phyloP scores from a whole-genome alignment of 768 basidiomycete species.

The Antrodiella citrinella region DNA sequence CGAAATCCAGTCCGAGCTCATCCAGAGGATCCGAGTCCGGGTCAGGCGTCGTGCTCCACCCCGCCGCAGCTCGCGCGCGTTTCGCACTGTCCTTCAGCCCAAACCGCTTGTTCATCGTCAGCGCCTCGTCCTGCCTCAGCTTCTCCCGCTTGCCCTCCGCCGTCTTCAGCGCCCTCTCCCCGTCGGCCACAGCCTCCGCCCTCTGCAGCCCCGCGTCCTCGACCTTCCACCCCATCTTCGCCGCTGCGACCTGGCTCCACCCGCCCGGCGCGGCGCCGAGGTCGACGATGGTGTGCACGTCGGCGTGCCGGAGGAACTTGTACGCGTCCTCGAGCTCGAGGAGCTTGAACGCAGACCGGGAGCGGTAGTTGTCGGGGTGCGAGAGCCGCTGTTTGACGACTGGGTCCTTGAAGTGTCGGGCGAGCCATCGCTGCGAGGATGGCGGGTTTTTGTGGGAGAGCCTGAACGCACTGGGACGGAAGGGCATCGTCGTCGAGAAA shows the following conservation, averaged over 20 bases:
- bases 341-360: slow-evolving; percentile 90
- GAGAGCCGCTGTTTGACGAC: slow-evolving; percentile 53
- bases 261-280: slow-evolving; percentile 91
- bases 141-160: slow-evolving; percentile 2
- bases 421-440: slow-evolving; percentile 56
- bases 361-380: slow-evolving; percentile 48
- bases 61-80: not conserved
- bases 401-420: slow-evolving; percentile 62
- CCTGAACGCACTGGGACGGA: slow-evolving; percentile 26
- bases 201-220: slow-evolving; percentile 9
- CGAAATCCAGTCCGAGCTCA: slow-evolving; percentile 1
- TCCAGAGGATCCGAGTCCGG: not conserved
- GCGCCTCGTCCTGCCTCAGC: not conserved
- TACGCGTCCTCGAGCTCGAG: slow-evolving; percentile 63
- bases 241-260: slow-evolving; percentile 83
- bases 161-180: not conserved
- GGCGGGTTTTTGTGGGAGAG: slow-evolving; percentile 24
- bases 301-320: slow-evolving; percentile 41
- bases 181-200: not conserved
- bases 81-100: slow-evolving; percentile 2
- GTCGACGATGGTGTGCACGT: slow-evolving; percentile 67
- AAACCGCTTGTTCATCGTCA: slow-evolving; percentile 2
- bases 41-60: slow-evolving; percentile 1
- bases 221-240: slow-evolving; percentile 45
- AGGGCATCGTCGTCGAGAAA: slow-evolving; percentile 19